Base-by-base conservation (phyloP, 1,284 basidiomycete species). In the Ganoderma lingzhi region DNA sequence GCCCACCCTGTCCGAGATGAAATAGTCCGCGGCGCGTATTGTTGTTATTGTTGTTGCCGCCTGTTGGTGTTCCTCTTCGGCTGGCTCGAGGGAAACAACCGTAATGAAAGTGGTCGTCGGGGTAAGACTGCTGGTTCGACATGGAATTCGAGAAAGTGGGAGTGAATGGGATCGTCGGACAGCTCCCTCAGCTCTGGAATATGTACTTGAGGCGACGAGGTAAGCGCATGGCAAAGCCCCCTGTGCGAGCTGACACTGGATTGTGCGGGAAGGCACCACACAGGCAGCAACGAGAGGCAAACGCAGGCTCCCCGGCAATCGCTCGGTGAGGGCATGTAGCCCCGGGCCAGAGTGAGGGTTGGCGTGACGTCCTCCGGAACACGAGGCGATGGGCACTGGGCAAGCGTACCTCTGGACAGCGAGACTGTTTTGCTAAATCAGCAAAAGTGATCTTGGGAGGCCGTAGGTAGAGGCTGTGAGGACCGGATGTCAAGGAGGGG, bases 1-100 rank as follows among this genome's bases (percentile, higher is more conserved):
- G 90, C 91, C 90, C 91, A 93, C 92, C 92, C 89, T 92, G 90
- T 86, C 89, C 84, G 85, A 85, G 74, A 75, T 75, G 75, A 76
- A 92, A 86, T 88, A 91, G 85, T 84, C 87, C 76, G 64, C 78
- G 77, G 65, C 75, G 75, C 53, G 71, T 63, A 65, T 60, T 69
- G 71, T 71, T 73, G 68, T 74, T 75, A 66, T 74, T 75, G 71
- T 71, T 77, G 71, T 74, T 77, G 65, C 70, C 73, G 53, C 77
- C 76, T 71, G 74, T 73, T 63, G 76, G 72, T 10, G 78, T 77
- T 58, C 75, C 76, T 69, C 76, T 74, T 70, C 78, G 74, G 62
- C 74, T 68, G 48, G 73, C 71, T 70, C 78, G 70, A 67, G 76
- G 74, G 73, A 79, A 80, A 73, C 79, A 79, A 41, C 79, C 79